Evolutionary conservation across 1,139 yeast species (phyloP), one percentile per base, ranked within the genome.

Genomic region (Torulaspora globosa): DNA sequence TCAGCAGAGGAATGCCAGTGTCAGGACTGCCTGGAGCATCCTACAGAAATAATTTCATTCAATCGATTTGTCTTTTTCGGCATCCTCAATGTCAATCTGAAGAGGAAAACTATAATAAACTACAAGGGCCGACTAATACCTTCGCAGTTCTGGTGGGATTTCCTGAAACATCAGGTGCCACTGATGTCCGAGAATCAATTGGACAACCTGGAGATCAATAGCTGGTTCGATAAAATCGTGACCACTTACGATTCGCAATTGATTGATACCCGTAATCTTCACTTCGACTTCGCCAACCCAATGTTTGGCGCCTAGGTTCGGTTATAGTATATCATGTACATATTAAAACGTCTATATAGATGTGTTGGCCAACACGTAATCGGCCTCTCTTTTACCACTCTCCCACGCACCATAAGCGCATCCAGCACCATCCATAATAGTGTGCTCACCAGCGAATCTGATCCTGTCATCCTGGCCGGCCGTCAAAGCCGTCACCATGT

Each of bases 401-500:
- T 67, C 65, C 77, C 84, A 79, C 10, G 89, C 88, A 32, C 89
- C 87, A 66, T 87, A 92, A 5, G 82, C 89, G 67, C 95, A 86
- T 0, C 95, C 96, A 29, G 83, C 80, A 5, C 95, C 95, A 49
- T 83, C 87, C 56, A 74, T 67, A 19, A 77, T 75, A 1, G 94
- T 79, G 59, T 85, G 95, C 63, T 87, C 96, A 10, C 96, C 96
- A 0, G 95, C 95, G 69, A 87, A 87, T 43, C 92, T 70, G 5
- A 87, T 70, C 12, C 73, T 67, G 1, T 64, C 61, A 30, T 80
- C 84, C 36, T 70, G 71, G 0, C 85, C 86, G 26, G 76, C 74
- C 29, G 75, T 73, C 46, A 85, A 70, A 5, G 82, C 76, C 5
- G 81, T 63, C 3, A 80, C 71, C 29, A 72, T 54, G 41, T 76